These are phyloP conservation scores for Lactarius deliciosus DNA, from an alignment of 768 basidiomycete species.

Conservation along the genomic window DNA sequence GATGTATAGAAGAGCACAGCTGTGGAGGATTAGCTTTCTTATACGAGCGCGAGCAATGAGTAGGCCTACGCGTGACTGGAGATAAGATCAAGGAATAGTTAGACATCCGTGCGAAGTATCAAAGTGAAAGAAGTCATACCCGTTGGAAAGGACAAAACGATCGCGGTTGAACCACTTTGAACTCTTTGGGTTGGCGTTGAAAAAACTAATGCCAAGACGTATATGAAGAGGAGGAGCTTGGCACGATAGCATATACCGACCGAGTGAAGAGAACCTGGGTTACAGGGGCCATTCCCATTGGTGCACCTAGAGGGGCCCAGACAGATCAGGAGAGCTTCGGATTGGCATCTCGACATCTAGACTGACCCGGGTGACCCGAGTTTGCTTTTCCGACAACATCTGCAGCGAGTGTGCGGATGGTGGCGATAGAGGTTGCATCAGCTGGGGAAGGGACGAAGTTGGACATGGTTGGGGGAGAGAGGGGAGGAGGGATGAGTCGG, in stretches of 20 bases:
- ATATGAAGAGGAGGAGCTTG: slow-evolving; percentile 12
- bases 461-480: slow-evolving; percentile 38
- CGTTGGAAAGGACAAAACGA: slow-evolving; percentile 95
- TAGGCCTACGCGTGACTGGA: slow-evolving; percentile 70
- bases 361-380: slow-evolving; percentile 86
- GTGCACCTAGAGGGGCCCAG: slow-evolving; percentile 58
- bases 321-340: not conserved
- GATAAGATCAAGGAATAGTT: slow-evolving; percentile 23
- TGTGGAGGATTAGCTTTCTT: slow-evolving; percentile 33
- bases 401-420: slow-evolving; percentile 74
- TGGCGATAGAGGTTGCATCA: slow-evolving; percentile 63
- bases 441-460: slow-evolving; percentile 39
- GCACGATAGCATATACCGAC: slow-evolving; percentile 49
- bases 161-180: slow-evolving; percentile 96
- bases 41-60: not conserved
- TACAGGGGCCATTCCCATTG: slow-evolving; percentile 89
- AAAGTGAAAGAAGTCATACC: slow-evolving; percentile 48
- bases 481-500: slow-evolving; percentile 1
- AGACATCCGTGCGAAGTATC: slow-evolving; percentile 3
- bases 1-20: slow-evolving; percentile 92
- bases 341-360: not conserved
- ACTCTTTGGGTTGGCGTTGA: slow-evolving; percentile 86
- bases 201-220: slow-evolving; percentile 51
- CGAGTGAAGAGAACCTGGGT: slow-evolving; percentile 79
- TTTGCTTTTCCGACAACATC: slow-evolving; percentile 85